Base-by-base conservation (phyloP, 2,329 filamentous ascomycete genomes). In the Pseudogymnoascus sp. region DNA sequence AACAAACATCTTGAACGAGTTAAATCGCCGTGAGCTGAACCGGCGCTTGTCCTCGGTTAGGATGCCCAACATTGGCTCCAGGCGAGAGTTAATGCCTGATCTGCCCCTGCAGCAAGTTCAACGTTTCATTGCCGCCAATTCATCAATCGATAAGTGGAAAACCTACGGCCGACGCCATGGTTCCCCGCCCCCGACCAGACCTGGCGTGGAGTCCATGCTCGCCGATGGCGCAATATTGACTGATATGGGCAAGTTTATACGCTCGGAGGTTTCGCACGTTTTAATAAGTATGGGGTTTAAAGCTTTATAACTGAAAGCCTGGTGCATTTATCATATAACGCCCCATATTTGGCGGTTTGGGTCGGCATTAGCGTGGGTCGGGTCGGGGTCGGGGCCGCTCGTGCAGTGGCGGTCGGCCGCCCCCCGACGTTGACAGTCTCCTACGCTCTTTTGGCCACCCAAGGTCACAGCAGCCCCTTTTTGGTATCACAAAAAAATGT, bases 371-470 rank as follows among this genome's bases (percentile, higher is more conserved):
- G 50, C 28, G 50, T 56, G 28, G 23, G 50, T 16, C 28, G 46
- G 46, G 46, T 25, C 46, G 50, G 50, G 50, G 50, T 56, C 50
- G 50, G 50, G 50, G 8, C 50, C 50, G 50, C 50, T 56, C 16
- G 4, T 56, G 50, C 50, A 18, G 25, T 3, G 5, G 12, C 12
- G 2, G 42, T 23, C 42, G 42, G 42, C 50, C 50, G 50, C 50
- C 50, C 34, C 10, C n/a, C 5, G 25, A 18, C 23, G 12, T 53
- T 53, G 25, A n/a, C n/a, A 0, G 42, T n/a, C 42, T n/a, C 21
- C 42, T 2, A 34, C n/a, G 3, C n/a, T 5, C n/a, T 31, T 56
- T 56, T 56, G 8, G 5, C 25, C 46, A 31, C n/a, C n/a, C 46
- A 11, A 8, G 5, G 7, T 31, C 8, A 18, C 2, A 3, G 6